phyloP scores from a whole-genome alignment of 139 green algal species.

The Pseudopediastrum boryanum region DNA sequence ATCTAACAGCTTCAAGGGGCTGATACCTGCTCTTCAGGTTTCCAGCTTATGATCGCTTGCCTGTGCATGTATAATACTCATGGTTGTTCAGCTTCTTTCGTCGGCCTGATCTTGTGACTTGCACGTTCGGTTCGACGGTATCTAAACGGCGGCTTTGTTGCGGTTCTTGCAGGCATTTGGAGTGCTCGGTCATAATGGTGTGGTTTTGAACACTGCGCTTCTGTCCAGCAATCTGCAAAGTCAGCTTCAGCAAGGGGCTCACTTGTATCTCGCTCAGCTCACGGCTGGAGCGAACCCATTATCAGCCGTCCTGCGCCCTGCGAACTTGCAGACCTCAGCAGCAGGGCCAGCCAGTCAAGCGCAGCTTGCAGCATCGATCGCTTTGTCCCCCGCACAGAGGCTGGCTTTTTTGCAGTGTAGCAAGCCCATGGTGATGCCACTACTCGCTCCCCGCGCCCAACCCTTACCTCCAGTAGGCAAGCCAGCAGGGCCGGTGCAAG shows the following conservation, averaged over 20 bases:
- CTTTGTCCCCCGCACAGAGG: conserved; percentile 5
- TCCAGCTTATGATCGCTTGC: too few relatives aligned
- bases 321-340: conserved; percentile 23
- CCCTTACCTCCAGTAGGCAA: background rate
- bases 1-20: too few relatives aligned
- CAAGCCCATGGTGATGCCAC: conserved; percentile 20
- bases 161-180: conserved; percentile 22
- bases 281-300: conserved; percentile 1
- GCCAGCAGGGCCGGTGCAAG: too few relatives aligned
- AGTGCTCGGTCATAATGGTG: conserved; percentile 30
- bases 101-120: too few relatives aligned
- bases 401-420: conserved; percentile 22
- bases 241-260: conserved; percentile 21
- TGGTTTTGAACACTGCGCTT: conserved; percentile 22
- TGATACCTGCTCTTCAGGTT: too few relatives aligned
- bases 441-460: background rate
- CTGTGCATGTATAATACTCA: too few relatives aligned
- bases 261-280: conserved; percentile 28
- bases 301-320: conserved; percentile 1
- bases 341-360: conserved; percentile 6
- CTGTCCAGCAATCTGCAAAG: conserved; percentile 4
- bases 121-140: too few relatives aligned
- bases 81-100: too few relatives aligned
- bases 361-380: conserved; percentile 7
- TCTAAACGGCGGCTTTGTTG: too few relatives aligned